Conservation (phyloP, 345 rosid genomes). For the Salix dunnii region DNA sequence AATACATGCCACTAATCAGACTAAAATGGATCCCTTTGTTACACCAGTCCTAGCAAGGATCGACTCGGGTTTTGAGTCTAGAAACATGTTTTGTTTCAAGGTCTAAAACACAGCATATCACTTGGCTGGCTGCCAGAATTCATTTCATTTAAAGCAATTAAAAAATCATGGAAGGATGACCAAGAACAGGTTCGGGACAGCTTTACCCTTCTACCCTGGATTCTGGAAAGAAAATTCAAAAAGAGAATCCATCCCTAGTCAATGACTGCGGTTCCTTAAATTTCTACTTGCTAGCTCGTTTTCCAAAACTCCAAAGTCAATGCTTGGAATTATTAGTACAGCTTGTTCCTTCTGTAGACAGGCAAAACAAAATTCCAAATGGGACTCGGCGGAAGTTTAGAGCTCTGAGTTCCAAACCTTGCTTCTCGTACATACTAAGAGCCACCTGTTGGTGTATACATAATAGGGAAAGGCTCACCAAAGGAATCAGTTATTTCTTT, state of each 20-base stretch:
- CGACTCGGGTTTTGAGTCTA: no score
- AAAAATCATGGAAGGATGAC: not conserved
- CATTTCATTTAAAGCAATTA: no score
- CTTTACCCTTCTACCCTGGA: not conserved
- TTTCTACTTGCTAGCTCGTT: not conserved
- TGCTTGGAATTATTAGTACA: not conserved
- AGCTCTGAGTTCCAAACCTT: not conserved
- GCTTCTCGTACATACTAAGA: not conserved
- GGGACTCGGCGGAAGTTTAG: slow-evolving; percentile 4
- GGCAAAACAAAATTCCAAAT: not conserved
- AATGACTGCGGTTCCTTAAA: not conserved
- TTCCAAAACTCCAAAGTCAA: not conserved
- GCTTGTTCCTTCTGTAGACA: not conserved
- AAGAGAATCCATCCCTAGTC: not conserved
- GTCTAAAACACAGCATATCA: no score
- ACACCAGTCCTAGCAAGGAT: no score
- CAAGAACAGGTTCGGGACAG: not conserved
- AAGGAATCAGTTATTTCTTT: not conserved
- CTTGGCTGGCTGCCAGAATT: no score
- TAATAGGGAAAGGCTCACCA: not conserved
- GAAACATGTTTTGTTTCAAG: no score
- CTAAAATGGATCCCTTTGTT: no score
- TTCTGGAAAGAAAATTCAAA: not conserved
- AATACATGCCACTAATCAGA: no score
- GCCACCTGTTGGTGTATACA: not conserved